Conservation (phyloP, 805 yeast species). For the Spathaspora passalidarum region DNA sequence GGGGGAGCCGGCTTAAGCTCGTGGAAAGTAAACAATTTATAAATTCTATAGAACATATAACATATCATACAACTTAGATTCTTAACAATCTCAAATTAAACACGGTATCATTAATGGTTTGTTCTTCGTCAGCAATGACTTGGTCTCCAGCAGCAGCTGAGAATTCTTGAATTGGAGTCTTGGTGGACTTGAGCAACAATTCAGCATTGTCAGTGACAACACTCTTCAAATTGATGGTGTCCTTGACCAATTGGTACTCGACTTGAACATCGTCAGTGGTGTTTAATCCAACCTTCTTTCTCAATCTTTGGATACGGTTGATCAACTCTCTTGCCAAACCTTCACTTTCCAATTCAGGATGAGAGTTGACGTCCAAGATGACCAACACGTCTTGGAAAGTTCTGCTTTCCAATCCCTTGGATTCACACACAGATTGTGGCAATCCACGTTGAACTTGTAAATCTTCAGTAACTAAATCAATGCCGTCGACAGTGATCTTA, state of each 20-base stretch:
- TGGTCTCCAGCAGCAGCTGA: slow-evolving; percentile 38
- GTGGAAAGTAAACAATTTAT: slow-evolving; percentile 27
- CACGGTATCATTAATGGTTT: slow-evolving; percentile 67
- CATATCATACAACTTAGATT: slow-evolving; percentile 39
- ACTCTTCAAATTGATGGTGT: slow-evolving; percentile 59
- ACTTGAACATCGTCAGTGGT: slow-evolving; percentile 94
- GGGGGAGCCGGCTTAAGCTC: slow-evolving; percentile 84
- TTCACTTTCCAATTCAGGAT: slow-evolving; percentile 86
- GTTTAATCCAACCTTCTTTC: slow-evolving; percentile 93
- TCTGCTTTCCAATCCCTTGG: slow-evolving; percentile 78
- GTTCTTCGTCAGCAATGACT: slow-evolving; percentile 86
- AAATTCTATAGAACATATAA: slow-evolving; percentile 1
- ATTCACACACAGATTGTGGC: slow-evolving; percentile 55
- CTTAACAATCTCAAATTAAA: slow-evolving; percentile 76
- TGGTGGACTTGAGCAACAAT: slow-evolving; percentile 73
- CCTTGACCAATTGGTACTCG: slow-evolving; percentile 67
- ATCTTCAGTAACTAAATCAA: slow-evolving; percentile 82
- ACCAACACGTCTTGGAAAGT: slow-evolving; percentile 86
- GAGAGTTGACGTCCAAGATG: slow-evolving; percentile 81
- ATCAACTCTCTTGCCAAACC: slow-evolving; percentile 95
- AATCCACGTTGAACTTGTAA: slow-evolving; percentile 86
- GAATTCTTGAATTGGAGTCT: slow-evolving; percentile 53
- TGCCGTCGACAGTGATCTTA: slow-evolving; percentile 81
- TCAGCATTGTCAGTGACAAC: slow-evolving; percentile 65
- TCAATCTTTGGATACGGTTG: slow-evolving; percentile 94